A percentile compares a stretch with the other conserved stretches of the same genome.
phyloP scores from a whole-genome alignment of 257 asterid species.

The Gentiana straminea region DNA sequence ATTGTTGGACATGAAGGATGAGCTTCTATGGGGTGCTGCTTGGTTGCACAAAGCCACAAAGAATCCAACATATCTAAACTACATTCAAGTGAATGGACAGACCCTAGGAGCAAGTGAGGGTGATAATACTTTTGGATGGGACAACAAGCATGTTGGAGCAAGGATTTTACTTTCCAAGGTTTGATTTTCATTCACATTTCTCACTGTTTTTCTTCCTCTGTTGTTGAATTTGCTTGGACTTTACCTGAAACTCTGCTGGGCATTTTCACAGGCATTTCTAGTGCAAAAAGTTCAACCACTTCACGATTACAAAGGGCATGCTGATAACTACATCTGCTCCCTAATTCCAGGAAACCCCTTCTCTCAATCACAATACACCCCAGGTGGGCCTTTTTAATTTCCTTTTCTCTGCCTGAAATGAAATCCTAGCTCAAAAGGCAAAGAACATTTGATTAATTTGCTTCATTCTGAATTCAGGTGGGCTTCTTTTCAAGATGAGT shows the following conservation, averaged over 20 bases:
- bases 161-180: constrained; percentile 95
- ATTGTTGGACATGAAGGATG: constrained; percentile 43
- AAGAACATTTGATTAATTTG: not conserved
- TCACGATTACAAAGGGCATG: constrained; percentile 86
- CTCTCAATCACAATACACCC: constrained; percentile 76
- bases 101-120: constrained; percentile 86
- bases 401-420: not conserved
- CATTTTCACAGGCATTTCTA: constrained; percentile 60
- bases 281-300: constrained; percentile 79
- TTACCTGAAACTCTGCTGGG: not conserved
- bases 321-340: constrained; percentile 90
- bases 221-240: not conserved
- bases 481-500: constrained; percentile 84
- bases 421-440: not conserved
- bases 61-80: constrained; percentile 55
- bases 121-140: constrained; percentile 95
- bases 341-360: constrained; percentile 71
- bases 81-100: constrained; percentile 84
- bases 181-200: not conserved
- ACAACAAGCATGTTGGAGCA: constrained; percentile 95
- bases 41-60: constrained; percentile 89
- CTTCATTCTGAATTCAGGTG: constrained; percentile 35
- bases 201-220: not conserved
- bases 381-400: constrained; percentile 26
- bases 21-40: constrained; percentile 98